A percentile compares a stretch with the other conserved stretches of the same genome.
Evolutionary conservation across 1,284 basidiomycete genomes (phyloP).

Genomic region (Moesziomyces parantarcticus): DNA sequence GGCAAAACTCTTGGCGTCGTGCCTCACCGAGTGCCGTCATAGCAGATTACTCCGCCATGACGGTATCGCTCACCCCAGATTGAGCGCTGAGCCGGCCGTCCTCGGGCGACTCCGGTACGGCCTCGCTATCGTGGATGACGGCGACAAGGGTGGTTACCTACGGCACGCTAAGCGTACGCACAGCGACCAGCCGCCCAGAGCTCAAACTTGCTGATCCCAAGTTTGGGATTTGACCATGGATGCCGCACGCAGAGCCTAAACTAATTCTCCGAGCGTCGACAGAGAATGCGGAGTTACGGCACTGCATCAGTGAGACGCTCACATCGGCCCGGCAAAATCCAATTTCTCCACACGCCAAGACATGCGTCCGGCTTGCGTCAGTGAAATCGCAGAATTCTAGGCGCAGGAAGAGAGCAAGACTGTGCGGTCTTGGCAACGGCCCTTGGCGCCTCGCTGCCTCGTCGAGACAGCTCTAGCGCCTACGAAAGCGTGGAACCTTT

Average conservation of each 20-base stretch:
- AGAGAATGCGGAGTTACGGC: slow-evolving; percentile 5
- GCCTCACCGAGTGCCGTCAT: no score
- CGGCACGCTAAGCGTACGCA: no score
- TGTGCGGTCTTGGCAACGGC: slow-evolving; percentile 9
- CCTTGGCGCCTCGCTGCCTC: slow-evolving; percentile 23
- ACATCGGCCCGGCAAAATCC: not conserved
- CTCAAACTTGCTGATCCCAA: not conserved
- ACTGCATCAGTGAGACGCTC: not conserved
- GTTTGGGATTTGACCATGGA: not conserved
- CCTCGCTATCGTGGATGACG: no score
- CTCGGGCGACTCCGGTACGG: no score
- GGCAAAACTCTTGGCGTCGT: no score
- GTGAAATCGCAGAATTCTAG: not conserved
- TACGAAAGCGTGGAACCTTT: not conserved
- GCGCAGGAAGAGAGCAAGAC: slow-evolving; percentile 38
- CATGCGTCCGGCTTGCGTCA: slow-evolving; percentile 15
- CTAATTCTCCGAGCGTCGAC: slow-evolving; percentile 23
- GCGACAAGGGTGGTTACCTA: no score
- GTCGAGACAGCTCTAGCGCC: not conserved
- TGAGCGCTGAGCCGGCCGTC: no score
- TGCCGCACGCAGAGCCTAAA: slow-evolving; percentile 8
- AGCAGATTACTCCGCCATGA: no score
- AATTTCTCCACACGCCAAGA: slow-evolving; percentile 36
- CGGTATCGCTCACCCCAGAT: no score
- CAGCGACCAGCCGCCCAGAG: no score